phyloP scores from a whole-genome alignment of 805 yeast genomes.

The Nakazawaea ernobii region DNA sequence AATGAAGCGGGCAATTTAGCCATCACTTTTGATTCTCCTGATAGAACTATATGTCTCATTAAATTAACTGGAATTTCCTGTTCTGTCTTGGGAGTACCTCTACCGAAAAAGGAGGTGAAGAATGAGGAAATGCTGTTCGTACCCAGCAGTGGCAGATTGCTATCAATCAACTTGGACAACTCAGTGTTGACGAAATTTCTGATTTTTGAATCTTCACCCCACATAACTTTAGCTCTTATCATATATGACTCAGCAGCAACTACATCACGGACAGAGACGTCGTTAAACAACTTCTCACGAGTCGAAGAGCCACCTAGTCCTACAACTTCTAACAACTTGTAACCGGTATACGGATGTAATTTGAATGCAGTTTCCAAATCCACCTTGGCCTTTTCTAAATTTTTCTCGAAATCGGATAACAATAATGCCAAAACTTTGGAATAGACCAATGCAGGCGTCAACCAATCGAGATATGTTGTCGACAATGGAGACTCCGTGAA shows the following conservation, averaged over 20 bases:
- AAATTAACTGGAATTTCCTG: slow-evolving; percentile 52
- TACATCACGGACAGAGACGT: slow-evolving; percentile 26
- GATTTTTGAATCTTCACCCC: slow-evolving; percentile 42
- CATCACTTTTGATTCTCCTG: slow-evolving; percentile 68
- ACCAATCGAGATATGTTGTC: slow-evolving; percentile 58
- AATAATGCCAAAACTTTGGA: slow-evolving; percentile 62
- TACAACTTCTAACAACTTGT: slow-evolving; percentile 40
- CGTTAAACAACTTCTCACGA: slow-evolving; percentile 20
- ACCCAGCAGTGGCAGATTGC: background rate
- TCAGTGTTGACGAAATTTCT: slow-evolving; percentile 43
- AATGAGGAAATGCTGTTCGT: slow-evolving; percentile 1
- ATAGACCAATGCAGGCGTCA: slow-evolving; percentile 65
- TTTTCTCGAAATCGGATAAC: slow-evolving; percentile 23
- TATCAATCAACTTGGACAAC: slow-evolving; percentile 20
- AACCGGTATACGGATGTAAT: slow-evolving; percentile 54
- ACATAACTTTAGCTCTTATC: slow-evolving; percentile 46
- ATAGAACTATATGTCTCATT: slow-evolving; percentile 60
- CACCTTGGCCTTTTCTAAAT: slow-evolving; percentile 35
- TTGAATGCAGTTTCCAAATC: slow-evolving; percentile 46
- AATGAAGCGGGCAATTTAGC: slow-evolving; percentile 57
- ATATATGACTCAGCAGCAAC: slow-evolving; percentile 53
- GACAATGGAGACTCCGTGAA: slow-evolving; percentile 52
- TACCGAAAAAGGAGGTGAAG: slow-evolving; percentile 11
- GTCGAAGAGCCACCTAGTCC: slow-evolving; percentile 27
- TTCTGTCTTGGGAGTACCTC: slow-evolving; percentile 2